Evolutionary conservation across 2,329 filamentous ascomycete genomes (phyloP).

Genomic region (Paradendryphiella salina): DNA sequence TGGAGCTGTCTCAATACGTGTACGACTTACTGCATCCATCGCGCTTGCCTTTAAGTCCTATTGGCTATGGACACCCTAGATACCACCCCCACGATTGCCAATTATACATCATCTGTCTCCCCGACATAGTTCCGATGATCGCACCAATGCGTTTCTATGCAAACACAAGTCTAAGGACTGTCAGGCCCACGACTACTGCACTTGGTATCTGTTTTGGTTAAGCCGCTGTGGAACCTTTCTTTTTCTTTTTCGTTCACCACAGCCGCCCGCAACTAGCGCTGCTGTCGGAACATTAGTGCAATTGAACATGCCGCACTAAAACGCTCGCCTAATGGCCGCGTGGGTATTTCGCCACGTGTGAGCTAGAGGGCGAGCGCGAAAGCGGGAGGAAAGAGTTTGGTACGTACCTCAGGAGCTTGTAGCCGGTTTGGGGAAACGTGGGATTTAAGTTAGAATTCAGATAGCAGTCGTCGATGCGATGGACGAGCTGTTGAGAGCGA

Average conservation of each 20-base stretch:
- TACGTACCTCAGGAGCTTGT: too few relatives aligned
- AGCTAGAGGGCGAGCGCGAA: too few relatives aligned
- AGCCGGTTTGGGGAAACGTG: too few relatives aligned
- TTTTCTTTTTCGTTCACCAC: background rate
- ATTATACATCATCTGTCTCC: background rate
- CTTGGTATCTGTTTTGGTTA: background rate
- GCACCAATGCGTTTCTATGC: background rate
- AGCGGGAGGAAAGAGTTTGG: too few relatives aligned
- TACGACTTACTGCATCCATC: background rate
- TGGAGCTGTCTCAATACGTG: background rate
- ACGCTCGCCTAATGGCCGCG: background rate
- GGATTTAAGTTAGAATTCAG: too few relatives aligned
- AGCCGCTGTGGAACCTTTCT: background rate
- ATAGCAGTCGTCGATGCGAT: too few relatives aligned
- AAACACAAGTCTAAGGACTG: background rate
- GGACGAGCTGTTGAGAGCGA: too few relatives aligned
- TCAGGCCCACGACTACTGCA: constrained; percentile 1
- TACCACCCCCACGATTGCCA: background rate
- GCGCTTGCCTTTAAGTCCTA: background rate
- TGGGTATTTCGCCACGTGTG: background rate
- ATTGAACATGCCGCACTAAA: background rate
- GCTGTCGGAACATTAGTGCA: background rate
- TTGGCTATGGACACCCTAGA: background rate
- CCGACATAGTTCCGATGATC: background rate
- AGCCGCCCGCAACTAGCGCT: background rate